Percentiles rank a stretch among this genome's conserved stretches.
Conservation (phyloP, 116 monocot genomes). For the Trichopus zeylanicus region DNA sequence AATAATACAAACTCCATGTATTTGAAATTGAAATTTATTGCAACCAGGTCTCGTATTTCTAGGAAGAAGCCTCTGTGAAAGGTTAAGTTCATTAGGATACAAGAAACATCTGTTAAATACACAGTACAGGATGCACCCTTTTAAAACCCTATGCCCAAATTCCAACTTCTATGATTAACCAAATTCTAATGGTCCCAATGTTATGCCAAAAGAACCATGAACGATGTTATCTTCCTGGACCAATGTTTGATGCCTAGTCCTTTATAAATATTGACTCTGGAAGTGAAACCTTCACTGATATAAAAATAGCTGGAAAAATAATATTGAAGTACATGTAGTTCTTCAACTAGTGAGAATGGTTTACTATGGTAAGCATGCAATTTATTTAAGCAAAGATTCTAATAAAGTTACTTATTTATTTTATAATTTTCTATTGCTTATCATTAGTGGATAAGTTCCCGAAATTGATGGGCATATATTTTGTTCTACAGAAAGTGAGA, state of each 20-base stretch:
- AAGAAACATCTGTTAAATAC: constrained; percentile 52
- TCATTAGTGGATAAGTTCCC: too few relatives aligned
- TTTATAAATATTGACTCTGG: constrained; percentile 56
- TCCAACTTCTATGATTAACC: constrained; percentile 37
- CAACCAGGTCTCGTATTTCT: constrained; percentile 35
- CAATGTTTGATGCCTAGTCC: constrained; percentile 57
- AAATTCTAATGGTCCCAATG: constrained; percentile 64
- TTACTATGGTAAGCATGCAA: too few relatives aligned
- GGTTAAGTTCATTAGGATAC: constrained; percentile 44
- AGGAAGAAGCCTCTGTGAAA: constrained; percentile 62
- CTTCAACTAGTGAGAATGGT: constrained; percentile 25
- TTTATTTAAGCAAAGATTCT: too few relatives aligned
- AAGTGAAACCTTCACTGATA: constrained; percentile 21
- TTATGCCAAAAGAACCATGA: constrained; percentile 16
- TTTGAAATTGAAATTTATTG: not conserved
- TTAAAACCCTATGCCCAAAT: constrained; percentile 58
- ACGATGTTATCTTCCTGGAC: constrained; percentile 28
- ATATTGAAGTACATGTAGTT: constrained; percentile 44
- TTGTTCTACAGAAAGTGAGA: not conserved
- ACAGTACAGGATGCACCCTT: constrained; percentile 89
- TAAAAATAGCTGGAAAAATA: constrained; percentile 36
- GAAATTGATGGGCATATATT: too few relatives aligned
- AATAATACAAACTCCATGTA: not conserved
- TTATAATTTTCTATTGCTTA: too few relatives aligned
- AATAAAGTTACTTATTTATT: too few relatives aligned